Conservation (phyloP, 768 basidiomycete genomes). For the Rhodotorula taiwanensis region DNA sequence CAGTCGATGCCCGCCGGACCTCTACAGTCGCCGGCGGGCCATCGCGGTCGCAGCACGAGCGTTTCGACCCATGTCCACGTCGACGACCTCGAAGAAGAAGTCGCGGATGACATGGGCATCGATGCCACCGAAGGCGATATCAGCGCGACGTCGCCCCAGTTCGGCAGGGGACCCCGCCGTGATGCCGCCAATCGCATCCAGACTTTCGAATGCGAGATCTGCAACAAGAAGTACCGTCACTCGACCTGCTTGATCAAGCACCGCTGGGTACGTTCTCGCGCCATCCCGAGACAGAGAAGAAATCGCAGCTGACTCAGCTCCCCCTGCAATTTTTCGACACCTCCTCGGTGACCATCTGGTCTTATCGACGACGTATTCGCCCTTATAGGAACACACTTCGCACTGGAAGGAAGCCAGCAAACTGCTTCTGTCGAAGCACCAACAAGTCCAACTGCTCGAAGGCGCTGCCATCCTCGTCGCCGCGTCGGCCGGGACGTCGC, state of each 20-base stretch:
- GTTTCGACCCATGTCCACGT: constrained; percentile 19
- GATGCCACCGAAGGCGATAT: not conserved
- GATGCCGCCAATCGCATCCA: constrained; percentile 63
- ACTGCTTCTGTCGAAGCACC: constrained; percentile 86
- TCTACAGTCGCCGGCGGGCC: not conserved
- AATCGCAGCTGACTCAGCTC: too few relatives aligned
- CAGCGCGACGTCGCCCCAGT: too few relatives aligned
- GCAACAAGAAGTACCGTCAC: constrained; percentile 71
- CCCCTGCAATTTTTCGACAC: too few relatives aligned
- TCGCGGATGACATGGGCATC: not conserved
- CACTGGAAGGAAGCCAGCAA: constrained; percentile 93
- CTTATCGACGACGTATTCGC: not conserved
- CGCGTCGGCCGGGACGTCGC: constrained; percentile 65
- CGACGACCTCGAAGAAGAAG: constrained; percentile 39
- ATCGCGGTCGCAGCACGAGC: not conserved
- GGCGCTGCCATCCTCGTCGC: constrained; percentile 81
- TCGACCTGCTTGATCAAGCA: constrained; percentile 94
- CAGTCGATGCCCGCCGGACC: constrained; percentile 4
- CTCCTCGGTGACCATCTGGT: not conserved
- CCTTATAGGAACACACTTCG: constrained; percentile 49
- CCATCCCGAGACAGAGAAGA: too few relatives aligned
- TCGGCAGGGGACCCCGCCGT: too few relatives aligned
- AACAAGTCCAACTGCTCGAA: constrained; percentile 95
- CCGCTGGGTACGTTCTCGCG: constrained; percentile 64
- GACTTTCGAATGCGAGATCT: constrained; percentile 70